Conservation (phyloP, 768 basidiomycete genomes). For the Trametes cingulata region DNA sequence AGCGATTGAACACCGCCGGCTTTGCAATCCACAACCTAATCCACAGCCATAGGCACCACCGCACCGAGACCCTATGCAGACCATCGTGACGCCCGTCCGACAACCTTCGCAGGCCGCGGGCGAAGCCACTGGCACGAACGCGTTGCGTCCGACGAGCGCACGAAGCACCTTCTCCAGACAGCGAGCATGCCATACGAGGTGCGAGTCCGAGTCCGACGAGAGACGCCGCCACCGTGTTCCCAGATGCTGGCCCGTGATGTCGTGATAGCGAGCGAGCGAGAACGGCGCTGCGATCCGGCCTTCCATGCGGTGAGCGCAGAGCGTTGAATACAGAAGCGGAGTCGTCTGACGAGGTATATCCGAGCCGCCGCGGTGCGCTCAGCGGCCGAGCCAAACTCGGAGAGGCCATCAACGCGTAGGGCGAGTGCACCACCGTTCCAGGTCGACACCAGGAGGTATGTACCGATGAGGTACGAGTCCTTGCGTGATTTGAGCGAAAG, state of each 20-base stretch:
- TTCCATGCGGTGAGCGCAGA: constrained; percentile 2
- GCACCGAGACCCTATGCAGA: background rate
- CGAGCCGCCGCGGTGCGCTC: background rate
- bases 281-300: constrained; percentile 14
- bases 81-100: background rate
- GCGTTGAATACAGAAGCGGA: constrained; percentile 14
- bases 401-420: too few species aligned
- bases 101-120: background rate
- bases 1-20: too few species aligned
- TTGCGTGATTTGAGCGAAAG: background rate
- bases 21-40: background rate
- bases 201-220: background rate
- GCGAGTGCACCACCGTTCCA: too few species aligned
- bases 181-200: background rate
- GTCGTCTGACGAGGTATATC: constrained; percentile 14
- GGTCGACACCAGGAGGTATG: too few species aligned
- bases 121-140: background rate
- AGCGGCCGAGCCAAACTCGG: background rate
- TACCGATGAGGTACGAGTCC: background rate
- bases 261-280: constrained; percentile 11
- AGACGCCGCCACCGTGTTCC: background rate
- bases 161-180: background rate
- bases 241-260: background rate
- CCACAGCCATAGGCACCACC: constrained; percentile 4
- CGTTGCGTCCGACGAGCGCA: constrained; percentile 15